Evolutionary conservation across 225 moss, liverwort and hornwort species (phyloP).

Genomic region (Anthoceros angustus): DNA sequence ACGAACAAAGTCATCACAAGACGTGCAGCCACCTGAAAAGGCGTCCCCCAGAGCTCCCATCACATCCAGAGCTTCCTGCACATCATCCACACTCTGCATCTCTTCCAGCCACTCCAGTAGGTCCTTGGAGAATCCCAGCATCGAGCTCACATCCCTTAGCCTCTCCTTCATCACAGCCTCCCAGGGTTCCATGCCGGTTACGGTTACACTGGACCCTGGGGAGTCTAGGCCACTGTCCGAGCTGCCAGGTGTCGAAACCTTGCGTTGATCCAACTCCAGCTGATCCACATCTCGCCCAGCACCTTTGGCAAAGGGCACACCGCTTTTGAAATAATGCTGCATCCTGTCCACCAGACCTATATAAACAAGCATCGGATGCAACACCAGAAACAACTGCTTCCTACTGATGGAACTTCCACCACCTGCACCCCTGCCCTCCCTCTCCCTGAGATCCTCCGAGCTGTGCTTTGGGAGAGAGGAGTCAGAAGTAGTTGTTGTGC

Average conservation of each 20-base stretch:
- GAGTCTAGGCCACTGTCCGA: neutral
- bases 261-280: slow-evolving; percentile 39
- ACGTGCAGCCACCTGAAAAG: slow-evolving; percentile 54
- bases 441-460: slow-evolving; percentile 7
- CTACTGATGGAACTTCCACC: slow-evolving; percentile 38
- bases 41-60: slow-evolving; percentile 84
- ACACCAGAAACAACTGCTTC: slow-evolving; percentile 54
- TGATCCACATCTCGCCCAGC: slow-evolving; percentile 23
- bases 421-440: slow-evolving; percentile 21
- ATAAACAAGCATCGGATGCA: slow-evolving; percentile 87
- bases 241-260: slow-evolving; percentile 9
- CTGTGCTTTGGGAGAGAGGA: slow-evolving; percentile 30
- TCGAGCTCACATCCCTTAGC: slow-evolving; percentile 58
- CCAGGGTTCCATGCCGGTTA: slow-evolving; percentile 66
- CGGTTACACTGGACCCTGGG: neutral
- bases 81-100: slow-evolving; percentile 68
- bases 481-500: slow-evolving; percentile 16
- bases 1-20: slow-evolving; percentile 92
- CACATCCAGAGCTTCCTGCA: slow-evolving; percentile 90
- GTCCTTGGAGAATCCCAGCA: slow-evolving; percentile 74
- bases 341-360: slow-evolving; percentile 87
- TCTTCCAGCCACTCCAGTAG: slow-evolving; percentile 95
- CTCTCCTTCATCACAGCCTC: slow-evolving; percentile 88
- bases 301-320: slow-evolving; percentile 37
- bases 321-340: slow-evolving; percentile 84